phyloP scores from a whole-genome alignment of 2,329 filamentous ascomycete genomes.

The Calonectria honghensis region DNA sequence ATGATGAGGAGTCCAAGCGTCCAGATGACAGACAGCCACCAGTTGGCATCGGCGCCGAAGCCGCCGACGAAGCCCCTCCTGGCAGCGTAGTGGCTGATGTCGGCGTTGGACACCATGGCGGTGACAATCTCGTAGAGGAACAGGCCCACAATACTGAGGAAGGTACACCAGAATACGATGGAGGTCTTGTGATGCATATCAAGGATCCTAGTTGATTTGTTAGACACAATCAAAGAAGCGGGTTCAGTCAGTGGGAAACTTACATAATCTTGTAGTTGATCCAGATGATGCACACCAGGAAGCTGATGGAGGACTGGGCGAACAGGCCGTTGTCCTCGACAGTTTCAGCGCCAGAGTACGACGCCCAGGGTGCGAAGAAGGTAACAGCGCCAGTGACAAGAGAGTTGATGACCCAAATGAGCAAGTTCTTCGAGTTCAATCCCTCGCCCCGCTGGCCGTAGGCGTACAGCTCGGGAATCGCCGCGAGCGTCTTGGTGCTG shows the following conservation, averaged over 20 bases:
- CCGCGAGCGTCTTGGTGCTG: slow-evolving; percentile 86
- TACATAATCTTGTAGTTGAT: slow-evolving; percentile 86
- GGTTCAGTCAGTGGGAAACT: slow-evolving; percentile 56
- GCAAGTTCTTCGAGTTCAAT: slow-evolving; percentile 84
- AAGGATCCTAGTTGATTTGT: slow-evolving; percentile 70
- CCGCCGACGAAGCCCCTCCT: slow-evolving; percentile 77
- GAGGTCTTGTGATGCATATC: slow-evolving; percentile 86
- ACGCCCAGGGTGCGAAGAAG: slow-evolving; percentile 79
- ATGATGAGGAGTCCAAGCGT: neutral
- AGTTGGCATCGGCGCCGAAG: slow-evolving; percentile 81
- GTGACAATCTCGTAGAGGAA: slow-evolving; percentile 85
- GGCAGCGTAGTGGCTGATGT: slow-evolving; percentile 78
- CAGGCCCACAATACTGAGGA: slow-evolving; percentile 80
- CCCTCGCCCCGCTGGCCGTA: slow-evolving; percentile 84
- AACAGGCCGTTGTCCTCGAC: slow-evolving; percentile 83
- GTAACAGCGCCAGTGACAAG: slow-evolving; percentile 81
- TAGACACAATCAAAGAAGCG: slow-evolving; percentile 29
- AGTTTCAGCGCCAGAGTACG: slow-evolving; percentile 67
- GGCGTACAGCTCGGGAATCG: slow-evolving; percentile 92
- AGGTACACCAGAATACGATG: slow-evolving; percentile 75
- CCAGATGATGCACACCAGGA: slow-evolving; percentile 81
- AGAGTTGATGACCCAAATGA: slow-evolving; percentile 86
- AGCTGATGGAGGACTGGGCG: slow-evolving; percentile 83
- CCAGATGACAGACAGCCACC: slow-evolving; percentile 69
- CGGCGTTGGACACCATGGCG: slow-evolving; percentile 73